phyloP scores from a whole-genome alignment of 2,329 filamentous ascomycete genomes.

The Pseudomassariella vexata region DNA sequence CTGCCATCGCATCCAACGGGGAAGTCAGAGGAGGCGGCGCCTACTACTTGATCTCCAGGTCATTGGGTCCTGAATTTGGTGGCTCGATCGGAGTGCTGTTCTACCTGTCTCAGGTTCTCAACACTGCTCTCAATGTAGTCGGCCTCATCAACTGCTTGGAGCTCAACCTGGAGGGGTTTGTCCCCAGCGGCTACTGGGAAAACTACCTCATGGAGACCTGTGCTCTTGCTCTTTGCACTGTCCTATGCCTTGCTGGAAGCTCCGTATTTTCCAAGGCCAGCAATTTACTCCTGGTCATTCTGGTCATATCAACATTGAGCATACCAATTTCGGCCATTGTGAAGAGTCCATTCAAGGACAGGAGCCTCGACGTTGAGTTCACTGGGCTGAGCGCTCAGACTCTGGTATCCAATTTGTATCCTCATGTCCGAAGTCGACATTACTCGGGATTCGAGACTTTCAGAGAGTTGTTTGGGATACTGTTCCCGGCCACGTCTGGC shows the following conservation, averaged over 20 bases:
- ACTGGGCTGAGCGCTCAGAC: conserved; percentile 71
- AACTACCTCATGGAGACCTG: conserved; percentile 70
- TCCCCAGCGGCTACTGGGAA: conserved; percentile 71
- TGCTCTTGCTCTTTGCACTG: conserved; percentile 65
- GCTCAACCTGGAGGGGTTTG: conserved; percentile 63
- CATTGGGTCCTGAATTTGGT: conserved; percentile 81
- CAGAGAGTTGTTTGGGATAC: conserved; percentile 76
- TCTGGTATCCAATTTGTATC: conserved; percentile 67
- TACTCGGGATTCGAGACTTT: conserved; percentile 63
- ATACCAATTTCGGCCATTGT: conserved; percentile 75
- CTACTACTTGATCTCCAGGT: conserved; percentile 84
- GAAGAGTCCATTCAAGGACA: conserved; percentile 60
- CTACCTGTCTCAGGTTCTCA: conserved; percentile 84
- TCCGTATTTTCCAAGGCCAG: conserved; percentile 75
- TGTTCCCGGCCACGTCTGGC: conserved; percentile 64
- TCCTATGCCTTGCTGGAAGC: conserved; percentile 73
- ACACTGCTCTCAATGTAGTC: conserved; percentile 81
- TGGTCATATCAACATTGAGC: conserved; percentile 70
- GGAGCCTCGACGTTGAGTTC: conserved; percentile 61
- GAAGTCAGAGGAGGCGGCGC: conserved; percentile 83
- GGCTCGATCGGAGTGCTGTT: conserved; percentile 84
- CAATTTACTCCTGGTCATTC: conserved; percentile 65
- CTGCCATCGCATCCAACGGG: conserved; percentile 84
- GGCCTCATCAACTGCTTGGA: conserved; percentile 78
- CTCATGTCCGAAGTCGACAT: conserved; percentile 58